A percentile compares a stretch with the other conserved stretches of the same genome.
Evolutionary conservation across 495 filamentous ascomycete genomes (phyloP).

Genomic region (Podospora anserina): DNA sequence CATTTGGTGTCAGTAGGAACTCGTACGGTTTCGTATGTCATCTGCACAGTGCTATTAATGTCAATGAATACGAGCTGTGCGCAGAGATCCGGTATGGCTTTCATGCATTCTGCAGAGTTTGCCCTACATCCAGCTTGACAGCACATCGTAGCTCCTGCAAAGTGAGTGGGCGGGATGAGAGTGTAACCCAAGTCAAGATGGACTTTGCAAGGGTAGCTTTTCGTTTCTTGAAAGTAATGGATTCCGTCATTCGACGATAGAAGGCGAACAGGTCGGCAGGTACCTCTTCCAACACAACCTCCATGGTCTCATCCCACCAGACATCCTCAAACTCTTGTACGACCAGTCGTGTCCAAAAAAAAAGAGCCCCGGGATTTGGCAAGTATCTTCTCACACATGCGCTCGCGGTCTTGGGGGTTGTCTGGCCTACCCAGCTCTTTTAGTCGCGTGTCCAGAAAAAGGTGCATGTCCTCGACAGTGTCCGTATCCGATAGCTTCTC

Average conservation of each 20-base stretch:
- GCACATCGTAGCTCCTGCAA: constrained; percentile 27
- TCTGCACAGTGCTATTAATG: constrained; percentile 20
- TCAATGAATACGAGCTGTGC: constrained; percentile 34
- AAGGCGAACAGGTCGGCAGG: constrained; percentile 26
- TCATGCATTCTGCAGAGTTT: constrained; percentile 26
- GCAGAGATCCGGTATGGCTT: constrained; percentile 30
- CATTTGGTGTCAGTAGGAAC: constrained; percentile 24
- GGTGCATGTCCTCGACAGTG: constrained; percentile 30
- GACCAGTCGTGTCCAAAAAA: constrained; percentile 35
- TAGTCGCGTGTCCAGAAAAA: constrained; percentile 23
- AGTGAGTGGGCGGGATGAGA: constrained; percentile 29
- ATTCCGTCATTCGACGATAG: constrained; percentile 28
- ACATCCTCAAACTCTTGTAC: constrained; percentile 29
- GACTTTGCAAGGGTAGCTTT: constrained; percentile 23
- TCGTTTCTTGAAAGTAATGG: constrained; percentile 22
- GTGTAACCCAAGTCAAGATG: constrained; percentile 31
- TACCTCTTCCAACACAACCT: constrained; percentile 25
- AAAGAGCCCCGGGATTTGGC: constrained; percentile 35
- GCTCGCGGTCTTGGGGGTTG: constrained; percentile 12
- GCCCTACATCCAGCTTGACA: constrained; percentile 30
- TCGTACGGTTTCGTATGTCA: constrained; percentile 38
- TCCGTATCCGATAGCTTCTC: constrained; percentile 21
- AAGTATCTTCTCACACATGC: constrained; percentile 33
- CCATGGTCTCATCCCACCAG: constrained; percentile 32
- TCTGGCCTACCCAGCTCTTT: constrained; percentile 22